Evolutionary conservation across 495 filamentous ascomycete genomes (phyloP).

Genomic region (Xylaria cubensis): DNA sequence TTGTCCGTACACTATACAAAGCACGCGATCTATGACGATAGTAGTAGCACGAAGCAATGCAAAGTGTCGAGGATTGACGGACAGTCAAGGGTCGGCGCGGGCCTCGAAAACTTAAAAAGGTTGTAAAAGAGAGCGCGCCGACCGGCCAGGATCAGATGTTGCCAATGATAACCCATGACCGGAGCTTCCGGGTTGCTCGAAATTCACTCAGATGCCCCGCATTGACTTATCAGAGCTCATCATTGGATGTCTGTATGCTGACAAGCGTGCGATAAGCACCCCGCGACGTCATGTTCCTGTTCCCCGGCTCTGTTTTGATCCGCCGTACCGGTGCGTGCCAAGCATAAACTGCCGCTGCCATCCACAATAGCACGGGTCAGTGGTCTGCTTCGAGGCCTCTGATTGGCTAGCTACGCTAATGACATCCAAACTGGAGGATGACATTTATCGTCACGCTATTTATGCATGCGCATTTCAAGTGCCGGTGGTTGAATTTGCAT

Average conservation of each 20-base stretch:
- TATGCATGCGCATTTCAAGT: neutral
- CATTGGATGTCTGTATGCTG: neutral
- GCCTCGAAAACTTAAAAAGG: constrained; percentile 4
- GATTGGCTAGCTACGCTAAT: neutral
- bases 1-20: neutral
- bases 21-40: neutral
- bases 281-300: constrained; percentile 17
- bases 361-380: neutral
- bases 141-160: too few species aligned
- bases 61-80: neutral
- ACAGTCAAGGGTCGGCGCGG: neutral
- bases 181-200: constrained; percentile 18
- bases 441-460: neutral
- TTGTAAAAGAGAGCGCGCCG: neutral
- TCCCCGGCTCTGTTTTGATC: constrained; percentile 7
- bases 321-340: constrained; percentile 3
- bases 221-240: neutral
- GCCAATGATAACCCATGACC: neutral
- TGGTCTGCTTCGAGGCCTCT: neutral
- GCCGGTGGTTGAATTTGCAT: neutral
- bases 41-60: neutral
- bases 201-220: constrained; percentile 23
- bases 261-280: neutral
- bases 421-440: neutral
- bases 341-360: constrained; percentile 6